Conservation (phyloP, 2,329 filamentous ascomycete species). For the Colletotrichum sidae region DNA sequence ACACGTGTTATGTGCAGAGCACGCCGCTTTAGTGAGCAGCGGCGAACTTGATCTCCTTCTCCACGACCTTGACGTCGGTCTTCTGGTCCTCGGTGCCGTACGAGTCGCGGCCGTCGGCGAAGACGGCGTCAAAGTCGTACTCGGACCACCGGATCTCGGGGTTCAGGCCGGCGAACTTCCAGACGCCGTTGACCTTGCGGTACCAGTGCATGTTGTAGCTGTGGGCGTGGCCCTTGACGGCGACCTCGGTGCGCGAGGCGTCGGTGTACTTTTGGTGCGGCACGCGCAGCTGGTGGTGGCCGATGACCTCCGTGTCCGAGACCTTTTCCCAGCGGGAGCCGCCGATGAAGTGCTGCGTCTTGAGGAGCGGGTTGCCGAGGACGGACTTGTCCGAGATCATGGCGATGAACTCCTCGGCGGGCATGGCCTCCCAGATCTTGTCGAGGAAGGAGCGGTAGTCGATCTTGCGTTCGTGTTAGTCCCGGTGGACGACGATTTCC, state of each 20-base stretch:
- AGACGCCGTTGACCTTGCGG: constrained; percentile 67
- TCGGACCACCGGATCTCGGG: constrained; percentile 69
- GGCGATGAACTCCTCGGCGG: constrained; percentile 68
- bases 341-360: constrained; percentile 75
- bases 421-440: constrained; percentile 71
- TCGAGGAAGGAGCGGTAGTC: constrained; percentile 77
- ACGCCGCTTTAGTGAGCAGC: constrained; percentile 7
- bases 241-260: constrained; percentile 57
- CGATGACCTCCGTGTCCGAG: constrained; percentile 68
- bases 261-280: constrained; percentile 72
- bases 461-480: constrained; percentile 57
- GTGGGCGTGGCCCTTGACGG: constrained; percentile 71
- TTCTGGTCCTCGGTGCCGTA: constrained; percentile 24
- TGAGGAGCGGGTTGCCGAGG: constrained; percentile 70
- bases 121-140: constrained; percentile 69
- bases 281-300: constrained; percentile 71
- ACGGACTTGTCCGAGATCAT: constrained; percentile 69
- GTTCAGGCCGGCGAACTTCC: constrained; percentile 70
- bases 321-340: constrained; percentile 68
- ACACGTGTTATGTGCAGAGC: not conserved
- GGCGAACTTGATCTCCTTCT: constrained; percentile 32
- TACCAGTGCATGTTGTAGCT: constrained; percentile 69
- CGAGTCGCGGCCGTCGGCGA: constrained; percentile 43
- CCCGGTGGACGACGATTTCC: constrained; percentile 63
- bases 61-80: constrained; percentile 23